Evolutionary conservation across 108 stramenopile genomes (phyloP).

Genomic region (Pseudonitzschia multistriata): DNA sequence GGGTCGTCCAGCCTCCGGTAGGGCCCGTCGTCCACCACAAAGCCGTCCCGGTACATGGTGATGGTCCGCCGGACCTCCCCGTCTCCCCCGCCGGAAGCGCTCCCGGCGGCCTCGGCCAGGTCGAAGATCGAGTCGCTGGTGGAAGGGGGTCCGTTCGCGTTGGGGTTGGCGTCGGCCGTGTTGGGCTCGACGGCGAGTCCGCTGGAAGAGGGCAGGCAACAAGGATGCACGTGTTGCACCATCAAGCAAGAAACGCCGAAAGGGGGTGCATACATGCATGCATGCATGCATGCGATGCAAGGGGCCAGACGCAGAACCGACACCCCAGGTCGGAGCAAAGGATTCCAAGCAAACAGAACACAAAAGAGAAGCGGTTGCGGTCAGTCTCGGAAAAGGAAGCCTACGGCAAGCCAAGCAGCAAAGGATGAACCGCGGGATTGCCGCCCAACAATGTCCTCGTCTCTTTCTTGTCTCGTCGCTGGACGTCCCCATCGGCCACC

Average conservation of each 20-base stretch:
- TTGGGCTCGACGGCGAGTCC: slow-evolving; percentile 86
- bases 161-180: no score
- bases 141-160: no score
- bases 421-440: background rate
- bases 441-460: no score
- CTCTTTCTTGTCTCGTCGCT: no score
- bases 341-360: background rate
- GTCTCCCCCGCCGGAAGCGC: slow-evolving; percentile 7
- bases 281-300: background rate
- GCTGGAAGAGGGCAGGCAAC: no score
- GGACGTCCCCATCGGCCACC: no score
- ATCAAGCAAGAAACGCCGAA: background rate
- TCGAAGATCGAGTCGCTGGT: slow-evolving; percentile 41
- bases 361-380: background rate
- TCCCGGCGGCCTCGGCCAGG: slow-evolving; percentile 50
- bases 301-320: background rate
- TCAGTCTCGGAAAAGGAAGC: background rate
- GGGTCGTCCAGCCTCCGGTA: slow-evolving; percentile 90
- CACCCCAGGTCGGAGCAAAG: background rate
- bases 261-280: background rate
- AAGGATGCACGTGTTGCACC: background rate
- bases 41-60: slow-evolving; percentile 94
- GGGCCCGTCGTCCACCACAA: slow-evolving; percentile 92
- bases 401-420: background rate
- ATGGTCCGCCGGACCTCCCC: slow-evolving; percentile 63